Evolutionary conservation across 371 early-diverging fungal species (phyloP), one percentile per base, ranked within the genome.

Genomic region (Mucor racemosus): DNA sequence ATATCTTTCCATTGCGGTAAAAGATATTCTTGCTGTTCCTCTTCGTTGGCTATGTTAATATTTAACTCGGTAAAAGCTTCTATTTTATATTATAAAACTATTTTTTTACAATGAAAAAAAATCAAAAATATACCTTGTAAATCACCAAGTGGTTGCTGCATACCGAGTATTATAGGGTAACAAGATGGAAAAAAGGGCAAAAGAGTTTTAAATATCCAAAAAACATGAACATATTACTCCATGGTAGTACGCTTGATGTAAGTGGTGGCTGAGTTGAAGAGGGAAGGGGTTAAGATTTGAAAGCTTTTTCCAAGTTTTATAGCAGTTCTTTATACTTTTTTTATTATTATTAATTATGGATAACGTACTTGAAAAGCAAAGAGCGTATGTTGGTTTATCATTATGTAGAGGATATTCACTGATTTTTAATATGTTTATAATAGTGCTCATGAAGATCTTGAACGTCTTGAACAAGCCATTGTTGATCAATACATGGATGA

Each of bases 401-500:
- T 3, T 21, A 50, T 3, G 39, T 15, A 42, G 4, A 9, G 36
- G 36, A 36, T 9, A 36, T 1, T 36, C 5, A 42, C n/a, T n/a
- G n/a, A n/a, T n/a, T n/a, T n/a, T n/a, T n/a, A n/a, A n/a, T n/a
- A n/a, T n/a, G n/a, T n/a, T n/a, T 15, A 6, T 15, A 77, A 78
- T 57, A 84, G 87, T 62, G 84, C 88, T 14, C 93, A 95, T 76
- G 97, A 98, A 85, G 95, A 94, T 71, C 84, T 94, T 55, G 99
- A 98, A 76, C 92, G 95, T 50, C 74, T 96, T 31, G 97, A 97
- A 72, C 88, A 93, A 68, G 94, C 94, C 10, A 87, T 91, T 35
- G 96, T 96, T 9, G 87, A 91, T 69, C 90, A 93, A 71, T 88
- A 91, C 73, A 83, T 94, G 77, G 78, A 84, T 38, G 88, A 91